Evolutionary conservation across 495 filamentous ascomycete genomes (phyloP).

Genomic region (Tuber magnatum): DNA sequence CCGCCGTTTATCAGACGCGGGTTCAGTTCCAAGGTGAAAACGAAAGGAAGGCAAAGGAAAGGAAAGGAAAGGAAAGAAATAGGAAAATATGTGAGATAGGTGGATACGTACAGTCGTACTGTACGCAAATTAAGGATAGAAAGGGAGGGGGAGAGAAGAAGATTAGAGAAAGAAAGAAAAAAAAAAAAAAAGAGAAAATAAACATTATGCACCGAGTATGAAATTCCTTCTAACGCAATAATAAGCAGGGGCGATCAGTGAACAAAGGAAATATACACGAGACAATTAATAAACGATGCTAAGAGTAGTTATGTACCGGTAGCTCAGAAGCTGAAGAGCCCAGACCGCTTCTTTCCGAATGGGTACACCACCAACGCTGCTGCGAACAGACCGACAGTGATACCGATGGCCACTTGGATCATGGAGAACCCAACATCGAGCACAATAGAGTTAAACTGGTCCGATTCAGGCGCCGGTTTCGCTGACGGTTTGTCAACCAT

Average conservation of each 20-base stretch:
- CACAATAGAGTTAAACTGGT: conserved; percentile 56
- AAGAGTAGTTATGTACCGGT: background rate
- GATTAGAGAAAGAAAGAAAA: too few relatives aligned
- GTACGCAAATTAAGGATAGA: background rate
- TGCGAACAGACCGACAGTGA: conserved; percentile 83
- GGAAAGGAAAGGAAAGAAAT: background rate
- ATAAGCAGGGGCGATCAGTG: background rate
- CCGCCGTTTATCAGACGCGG: background rate
- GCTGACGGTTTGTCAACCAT: conserved; percentile 53
- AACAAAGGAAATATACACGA: background rate
- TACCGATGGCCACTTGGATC: conserved; percentile 86
- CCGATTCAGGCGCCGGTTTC: conserved; percentile 4
- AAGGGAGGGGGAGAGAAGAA: background rate
- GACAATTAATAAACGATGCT: background rate
- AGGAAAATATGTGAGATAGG: background rate
- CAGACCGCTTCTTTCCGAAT: conserved; percentile 80
- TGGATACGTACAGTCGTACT: background rate
- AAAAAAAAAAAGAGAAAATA: background rate
- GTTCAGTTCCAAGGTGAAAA: background rate
- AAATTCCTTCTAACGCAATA: background rate
- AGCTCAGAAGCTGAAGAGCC: conserved; percentile 74
- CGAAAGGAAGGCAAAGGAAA: background rate
- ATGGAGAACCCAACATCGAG: conserved; percentile 82
- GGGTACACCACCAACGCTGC: conserved; percentile 85
- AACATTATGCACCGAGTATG: background rate